Conservation (phyloP, 2,329 filamentous ascomycete species). For the Exophiala phaeomuriformis region DNA sequence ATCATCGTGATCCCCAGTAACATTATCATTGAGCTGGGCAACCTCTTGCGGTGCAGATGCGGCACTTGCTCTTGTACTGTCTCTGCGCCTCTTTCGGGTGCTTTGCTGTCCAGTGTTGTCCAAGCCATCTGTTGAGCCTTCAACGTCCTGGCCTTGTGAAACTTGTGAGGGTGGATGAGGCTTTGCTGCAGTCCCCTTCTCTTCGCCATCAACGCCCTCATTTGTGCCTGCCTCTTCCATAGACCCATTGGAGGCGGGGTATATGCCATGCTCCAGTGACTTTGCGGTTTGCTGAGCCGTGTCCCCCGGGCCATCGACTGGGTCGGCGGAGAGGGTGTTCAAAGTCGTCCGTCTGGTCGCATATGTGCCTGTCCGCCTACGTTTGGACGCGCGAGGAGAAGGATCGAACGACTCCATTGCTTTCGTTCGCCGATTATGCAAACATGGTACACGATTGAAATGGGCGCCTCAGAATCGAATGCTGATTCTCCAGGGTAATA, state of each 20-base stretch:
- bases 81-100: background rate
- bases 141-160: too few species aligned
- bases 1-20: background rate
- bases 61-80: background rate
- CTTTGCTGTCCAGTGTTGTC: background rate
- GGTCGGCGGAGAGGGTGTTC: background rate
- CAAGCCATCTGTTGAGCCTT: background rate
- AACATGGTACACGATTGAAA: background rate
- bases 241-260: background rate
- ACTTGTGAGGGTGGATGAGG: too few species aligned
- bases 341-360: constrained; percentile 17
- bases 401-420: constrained; percentile 17
- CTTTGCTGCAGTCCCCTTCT: too few species aligned
- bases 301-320: background rate
- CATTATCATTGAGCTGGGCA: background rate
- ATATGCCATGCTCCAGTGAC: too few species aligned
- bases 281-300: background rate
- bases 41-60: background rate
- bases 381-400: constrained; percentile 22
- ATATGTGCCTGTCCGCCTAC: constrained; percentile 23
- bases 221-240: background rate
- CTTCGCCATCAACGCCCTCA: too few species aligned
- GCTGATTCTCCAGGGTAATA: background rate
- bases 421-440: background rate
- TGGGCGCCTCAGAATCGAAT: background rate